phyloP scores from a whole-genome alignment of 352 stramenopile species.

The Phytopythium vexans region DNA sequence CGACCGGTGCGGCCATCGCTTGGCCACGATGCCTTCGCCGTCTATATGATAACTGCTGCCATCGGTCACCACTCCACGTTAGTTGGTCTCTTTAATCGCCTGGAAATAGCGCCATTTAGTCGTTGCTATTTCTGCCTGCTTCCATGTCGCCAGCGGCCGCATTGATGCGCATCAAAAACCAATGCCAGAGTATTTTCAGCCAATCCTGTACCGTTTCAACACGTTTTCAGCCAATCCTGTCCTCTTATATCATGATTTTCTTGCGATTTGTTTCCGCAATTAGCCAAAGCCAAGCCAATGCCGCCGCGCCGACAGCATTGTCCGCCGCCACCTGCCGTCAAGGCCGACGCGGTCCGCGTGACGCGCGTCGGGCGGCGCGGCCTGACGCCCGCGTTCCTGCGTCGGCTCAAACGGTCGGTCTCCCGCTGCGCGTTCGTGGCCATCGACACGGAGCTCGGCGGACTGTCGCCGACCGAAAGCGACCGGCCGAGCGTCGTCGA shows the following conservation, averaged over 20 bases:
- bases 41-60: too few relatives aligned
- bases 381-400: slow-evolving; percentile 21
- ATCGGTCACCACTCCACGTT: too few relatives aligned
- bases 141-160: too few relatives aligned
- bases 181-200: not conserved
- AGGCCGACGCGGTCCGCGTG: slow-evolving; percentile 12
- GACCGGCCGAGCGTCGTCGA: slow-evolving; percentile 67
- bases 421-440: slow-evolving; percentile 55
- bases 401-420: slow-evolving; percentile 27
- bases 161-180: too few relatives aligned
- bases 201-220: not conserved
- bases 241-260: not conserved
- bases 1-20: too few relatives aligned
- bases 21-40: too few relatives aligned
- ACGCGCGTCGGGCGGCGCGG: slow-evolving; percentile 28
- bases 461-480: slow-evolving; percentile 33
- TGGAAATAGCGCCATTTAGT: too few relatives aligned
- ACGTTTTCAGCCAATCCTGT: not conserved
- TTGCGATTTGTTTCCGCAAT: too few relatives aligned
- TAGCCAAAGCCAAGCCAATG: not conserved
- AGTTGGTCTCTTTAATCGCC: too few relatives aligned
- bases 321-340: not conserved
- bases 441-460: slow-evolving; percentile 77
- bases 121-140: too few relatives aligned
- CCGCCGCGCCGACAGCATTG: not conserved